Conservation (phyloP, 2,329 filamentous ascomycete genomes). For the Zasmidium angulare region DNA sequence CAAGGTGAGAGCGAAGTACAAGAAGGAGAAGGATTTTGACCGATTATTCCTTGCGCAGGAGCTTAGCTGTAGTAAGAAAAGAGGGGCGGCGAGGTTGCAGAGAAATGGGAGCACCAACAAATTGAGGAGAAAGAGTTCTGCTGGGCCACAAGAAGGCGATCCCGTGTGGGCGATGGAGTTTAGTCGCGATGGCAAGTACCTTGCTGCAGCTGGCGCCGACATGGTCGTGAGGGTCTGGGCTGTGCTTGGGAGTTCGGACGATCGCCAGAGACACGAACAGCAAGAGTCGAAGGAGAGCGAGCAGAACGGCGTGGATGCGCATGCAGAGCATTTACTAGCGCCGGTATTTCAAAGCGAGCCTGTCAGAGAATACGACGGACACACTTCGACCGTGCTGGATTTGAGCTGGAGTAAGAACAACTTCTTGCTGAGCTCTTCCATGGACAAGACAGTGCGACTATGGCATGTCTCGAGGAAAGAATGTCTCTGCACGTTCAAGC, state of each 20-base stretch:
- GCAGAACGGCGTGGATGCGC: slow-evolving; percentile 53
- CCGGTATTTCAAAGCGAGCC: slow-evolving; percentile 85
- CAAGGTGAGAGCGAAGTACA: slow-evolving; percentile 76
- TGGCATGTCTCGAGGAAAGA: slow-evolving; percentile 88
- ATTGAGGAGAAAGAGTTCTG: slow-evolving; percentile 46
- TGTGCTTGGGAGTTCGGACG: slow-evolving; percentile 78
- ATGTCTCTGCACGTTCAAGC: slow-evolving; percentile 89
- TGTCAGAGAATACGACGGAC: slow-evolving; percentile 75
- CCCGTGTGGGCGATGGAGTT: slow-evolving; percentile 94
- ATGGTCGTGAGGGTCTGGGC: slow-evolving; percentile 83
- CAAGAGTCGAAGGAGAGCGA: slow-evolving; percentile 58
- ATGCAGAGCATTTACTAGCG: slow-evolving; percentile 65
- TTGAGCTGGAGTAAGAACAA: slow-evolving; percentile 99
- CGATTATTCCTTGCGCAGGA: slow-evolving; percentile 90
- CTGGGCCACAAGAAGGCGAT: slow-evolving; percentile 23
- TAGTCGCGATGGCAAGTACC: slow-evolving; percentile 84
- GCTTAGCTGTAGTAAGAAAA: slow-evolving; percentile 44
- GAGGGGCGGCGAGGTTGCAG: slow-evolving; percentile 16
- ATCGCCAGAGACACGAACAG: slow-evolving; percentile 70
- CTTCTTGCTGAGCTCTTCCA: slow-evolving; percentile 90
- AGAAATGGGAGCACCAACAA: slow-evolving; percentile 26
- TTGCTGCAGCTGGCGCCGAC: slow-evolving; percentile 91
- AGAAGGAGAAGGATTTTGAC: slow-evolving; percentile 79
- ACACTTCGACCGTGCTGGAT: slow-evolving; percentile 82
- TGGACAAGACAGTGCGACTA: slow-evolving; percentile 94